A percentile compares a stretch with the other conserved stretches of the same genome.
phyloP scores from a whole-genome alignment of 1,284 basidiomycete genomes.

The Leccinum subspadiceum region DNA sequence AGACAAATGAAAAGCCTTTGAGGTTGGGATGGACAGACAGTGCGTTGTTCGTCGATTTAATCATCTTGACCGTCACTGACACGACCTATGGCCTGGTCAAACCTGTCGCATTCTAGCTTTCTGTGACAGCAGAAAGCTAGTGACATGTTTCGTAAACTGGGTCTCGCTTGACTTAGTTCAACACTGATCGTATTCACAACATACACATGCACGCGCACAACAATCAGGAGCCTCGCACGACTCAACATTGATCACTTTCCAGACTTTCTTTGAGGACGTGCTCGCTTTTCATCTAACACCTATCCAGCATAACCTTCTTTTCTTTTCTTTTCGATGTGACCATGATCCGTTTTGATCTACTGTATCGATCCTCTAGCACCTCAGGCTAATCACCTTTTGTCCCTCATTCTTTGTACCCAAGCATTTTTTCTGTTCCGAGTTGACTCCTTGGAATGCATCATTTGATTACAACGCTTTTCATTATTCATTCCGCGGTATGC shows the following conservation, averaged over 20 bases:
- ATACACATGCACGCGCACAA: constrained; percentile 4
- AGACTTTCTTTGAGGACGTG: no score
- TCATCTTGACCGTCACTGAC: not conserved
- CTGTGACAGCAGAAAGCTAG: constrained; percentile 59
- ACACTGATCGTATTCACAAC: constrained; percentile 10
- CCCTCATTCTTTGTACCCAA: no score
- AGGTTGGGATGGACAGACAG: constrained; percentile 94
- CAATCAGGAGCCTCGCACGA: not conserved
- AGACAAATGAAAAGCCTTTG: constrained; percentile 89
- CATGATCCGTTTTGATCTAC: no score
- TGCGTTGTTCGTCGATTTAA: constrained; percentile 41
- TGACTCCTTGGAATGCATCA: no score
- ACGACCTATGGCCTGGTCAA: constrained; percentile 63
- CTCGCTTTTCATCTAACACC: no score
- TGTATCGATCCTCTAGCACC: no score
- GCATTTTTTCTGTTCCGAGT: no score
- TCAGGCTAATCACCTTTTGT: no score
- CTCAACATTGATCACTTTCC: constrained; percentile 12
- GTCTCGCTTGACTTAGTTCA: constrained; percentile 45
- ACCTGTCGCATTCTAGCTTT: constrained; percentile 58
- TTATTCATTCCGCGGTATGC: no score
- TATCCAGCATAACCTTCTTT: no score
- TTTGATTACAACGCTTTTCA: no score
- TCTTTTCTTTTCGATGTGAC: no score
- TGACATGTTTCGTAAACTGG: constrained; percentile 77